Base-by-base conservation (phyloP, 441 rosid genomes). In the Populus hybrid region DNA sequence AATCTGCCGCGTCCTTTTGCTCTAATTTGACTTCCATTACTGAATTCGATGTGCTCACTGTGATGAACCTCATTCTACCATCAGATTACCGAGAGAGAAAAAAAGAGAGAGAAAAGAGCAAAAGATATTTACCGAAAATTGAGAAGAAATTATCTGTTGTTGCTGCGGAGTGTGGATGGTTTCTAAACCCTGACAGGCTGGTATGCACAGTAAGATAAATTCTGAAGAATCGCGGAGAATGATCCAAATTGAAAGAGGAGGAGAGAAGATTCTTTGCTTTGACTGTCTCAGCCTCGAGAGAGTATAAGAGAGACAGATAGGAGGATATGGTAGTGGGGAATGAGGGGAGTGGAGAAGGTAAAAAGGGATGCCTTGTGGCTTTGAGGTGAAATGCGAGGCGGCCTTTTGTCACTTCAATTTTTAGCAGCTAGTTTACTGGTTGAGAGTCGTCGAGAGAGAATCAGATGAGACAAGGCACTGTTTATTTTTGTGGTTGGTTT, bases 1-100 rank as follows among this genome's bases (percentile, higher is more conserved):
- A 96, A 85, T 91, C 93, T 7, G 82, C 89, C 1, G 92, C 95
- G 80, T 94, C 95, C 14, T 84, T 84, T 68, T 77, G 81, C 77
- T 86, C 89, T 40, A 94, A 74, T 84, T 81, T 75, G 81, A 85
- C 73, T 78, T 89, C 95, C 92, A 88, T 88, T 46, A 32, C 57
- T 50, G 20, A 50, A 50, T 14, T 50, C 14, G 57, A 50, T 50
- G 18, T 50, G 57, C 57, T 50, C 57, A 50, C 57, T 50, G 57
- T 16, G 57, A 50, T 50, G 5, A 50, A 50, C 57, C 20, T 50
- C 57, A 50, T 50, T 16, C 57, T 16, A 50, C 7, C 57, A 16
- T 50, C 57, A 50, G 57, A 50, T 50, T 14, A 50, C 57, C n/a
- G 57, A 50, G 20, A 50, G 6, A 38, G 42, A 4, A 1, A 46